Base-by-base conservation (phyloP, 2,329 filamentous ascomycete species). In the Cordyceps tenuipes region DNA sequence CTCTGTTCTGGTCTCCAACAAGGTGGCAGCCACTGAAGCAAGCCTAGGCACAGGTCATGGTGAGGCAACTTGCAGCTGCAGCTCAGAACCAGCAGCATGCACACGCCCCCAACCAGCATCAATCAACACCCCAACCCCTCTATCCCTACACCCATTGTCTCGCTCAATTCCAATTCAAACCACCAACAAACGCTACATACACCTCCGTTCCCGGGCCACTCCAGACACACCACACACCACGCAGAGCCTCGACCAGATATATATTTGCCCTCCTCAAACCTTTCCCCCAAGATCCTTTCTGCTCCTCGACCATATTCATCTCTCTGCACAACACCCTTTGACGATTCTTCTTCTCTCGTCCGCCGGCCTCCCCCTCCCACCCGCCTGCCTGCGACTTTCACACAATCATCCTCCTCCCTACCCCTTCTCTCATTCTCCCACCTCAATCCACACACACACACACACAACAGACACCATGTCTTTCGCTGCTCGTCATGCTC, bases 401-500 rank as follows among this genome's bases (percentile, higher is more conserved):
- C 36, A 29, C 5, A 13, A 13, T 53, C 5, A 13, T 43, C 15
- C 51, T 44, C 52, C 23, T 43, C 15, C 54, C n/a, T 19, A 23
- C 41, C 43, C 19, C 48, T 17, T 41, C 49, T 50, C 59, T 47
- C 52, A 26, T 50, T 36, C 57, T 53, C 17, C 46, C 62, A 60
- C 50, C 23, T 15, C 12, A 43, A 43, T 15, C 6, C 39, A 15
- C 53, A 53, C 50, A 59, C 61, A 64, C 56, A 64, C 57, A 62
- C 49, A 63, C 54, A 63, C 55, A 63, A 23, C 43, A 48, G 21
- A 31, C 46, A 71, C 62, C 65, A 75, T 75, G 73, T 68, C 73
- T 66, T 69, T 69, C 62, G 68, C 68, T 49, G 65, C 70, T 62
- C 70, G 72, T 66, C 72, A 69, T 67, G 64, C 66, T 58, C 62